phyloP scores from a whole-genome alignment of 2,329 filamentous ascomycete species.

The Sporothrix globosa region DNA sequence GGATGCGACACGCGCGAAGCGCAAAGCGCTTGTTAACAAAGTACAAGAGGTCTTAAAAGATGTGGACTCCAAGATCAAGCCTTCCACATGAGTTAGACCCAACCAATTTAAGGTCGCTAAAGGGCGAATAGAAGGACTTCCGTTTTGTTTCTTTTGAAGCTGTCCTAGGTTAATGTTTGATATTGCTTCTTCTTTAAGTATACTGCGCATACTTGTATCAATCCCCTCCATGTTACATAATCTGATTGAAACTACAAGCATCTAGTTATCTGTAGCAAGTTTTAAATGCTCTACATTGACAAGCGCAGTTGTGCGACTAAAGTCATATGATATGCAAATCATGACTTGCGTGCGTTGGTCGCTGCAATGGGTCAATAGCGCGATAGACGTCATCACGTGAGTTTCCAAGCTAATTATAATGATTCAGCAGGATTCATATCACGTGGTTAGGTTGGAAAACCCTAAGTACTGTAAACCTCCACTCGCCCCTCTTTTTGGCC shows the following conservation, averaged over 20 bases:
- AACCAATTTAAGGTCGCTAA: background rate
- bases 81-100: conserved; percentile 26
- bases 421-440: background rate
- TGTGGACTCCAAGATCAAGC: conserved; percentile 56
- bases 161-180: background rate
- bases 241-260: background rate
- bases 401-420: too few relatives aligned
- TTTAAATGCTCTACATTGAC: background rate
- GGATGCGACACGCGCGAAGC: conserved; percentile 62
- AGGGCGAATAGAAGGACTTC: background rate
- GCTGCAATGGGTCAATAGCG: background rate
- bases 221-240: background rate
- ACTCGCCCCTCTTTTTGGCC: background rate
- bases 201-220: background rate
- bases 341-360: too few relatives aligned
- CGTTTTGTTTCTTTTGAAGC: background rate
- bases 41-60: conserved; percentile 68
- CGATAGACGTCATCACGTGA: background rate
- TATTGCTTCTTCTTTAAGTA: background rate
- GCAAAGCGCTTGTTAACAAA: conserved; percentile 74
- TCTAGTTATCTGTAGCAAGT: background rate
- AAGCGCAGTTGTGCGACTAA: background rate
- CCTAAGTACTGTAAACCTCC: conserved; percentile 6
- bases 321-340: background rate
- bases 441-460: conserved; percentile 29